Percentiles rank a stretch among this genome's conserved stretches.
Conservation (phyloP, 208 protist species). For the Leishmania arabica region DNA sequence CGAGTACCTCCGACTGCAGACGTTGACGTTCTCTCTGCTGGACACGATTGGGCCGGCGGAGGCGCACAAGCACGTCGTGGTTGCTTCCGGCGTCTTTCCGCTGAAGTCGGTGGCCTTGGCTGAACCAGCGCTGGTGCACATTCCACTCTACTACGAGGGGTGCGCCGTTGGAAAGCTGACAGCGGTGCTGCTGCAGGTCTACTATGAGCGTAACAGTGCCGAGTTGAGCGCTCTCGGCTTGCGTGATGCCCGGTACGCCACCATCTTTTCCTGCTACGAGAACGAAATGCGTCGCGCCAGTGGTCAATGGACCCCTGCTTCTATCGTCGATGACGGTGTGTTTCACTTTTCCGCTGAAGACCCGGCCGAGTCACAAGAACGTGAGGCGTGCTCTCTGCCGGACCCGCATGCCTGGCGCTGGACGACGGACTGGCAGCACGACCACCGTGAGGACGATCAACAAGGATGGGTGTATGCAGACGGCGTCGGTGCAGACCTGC, state of each 20-base stretch:
- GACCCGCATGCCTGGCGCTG: conserved; percentile 45
- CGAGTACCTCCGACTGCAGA: conserved; percentile 65
- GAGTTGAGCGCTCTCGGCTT: conserved; percentile 44
- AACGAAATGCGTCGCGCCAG: conserved; percentile 43
- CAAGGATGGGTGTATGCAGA: conserved; percentile 66
- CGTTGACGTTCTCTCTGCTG: conserved; percentile 53
- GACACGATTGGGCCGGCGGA: conserved; percentile 30
- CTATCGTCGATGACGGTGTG: conserved; percentile 24
- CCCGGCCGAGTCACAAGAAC: conserved; percentile 25
- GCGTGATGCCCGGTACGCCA: conserved; percentile 29
- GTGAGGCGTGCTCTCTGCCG: conserved; percentile 48
- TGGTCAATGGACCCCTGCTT: conserved; percentile 40
- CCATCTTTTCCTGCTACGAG: conserved; percentile 61
- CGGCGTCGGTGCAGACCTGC: conserved; percentile 24
- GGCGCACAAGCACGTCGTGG: conserved; percentile 30
- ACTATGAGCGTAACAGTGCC: conserved; percentile 52
- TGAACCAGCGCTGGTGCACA: conserved; percentile 35
- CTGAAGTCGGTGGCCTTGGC: conserved; percentile 58
- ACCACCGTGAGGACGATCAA: conserved; percentile 39
- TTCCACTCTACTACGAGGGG: conserved; percentile 56
- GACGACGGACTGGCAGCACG: conserved; percentile 55
- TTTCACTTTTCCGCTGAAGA: conserved; percentile 41
- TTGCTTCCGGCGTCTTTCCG: conserved; percentile 59
- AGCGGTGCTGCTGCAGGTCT: conserved; percentile 40
- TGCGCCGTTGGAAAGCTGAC: conserved; percentile 52